These are phyloP conservation scores for Solanum appendiculatum DNA, from an alignment of 257 asterid genomes.

Conservation along the genomic window DNA sequence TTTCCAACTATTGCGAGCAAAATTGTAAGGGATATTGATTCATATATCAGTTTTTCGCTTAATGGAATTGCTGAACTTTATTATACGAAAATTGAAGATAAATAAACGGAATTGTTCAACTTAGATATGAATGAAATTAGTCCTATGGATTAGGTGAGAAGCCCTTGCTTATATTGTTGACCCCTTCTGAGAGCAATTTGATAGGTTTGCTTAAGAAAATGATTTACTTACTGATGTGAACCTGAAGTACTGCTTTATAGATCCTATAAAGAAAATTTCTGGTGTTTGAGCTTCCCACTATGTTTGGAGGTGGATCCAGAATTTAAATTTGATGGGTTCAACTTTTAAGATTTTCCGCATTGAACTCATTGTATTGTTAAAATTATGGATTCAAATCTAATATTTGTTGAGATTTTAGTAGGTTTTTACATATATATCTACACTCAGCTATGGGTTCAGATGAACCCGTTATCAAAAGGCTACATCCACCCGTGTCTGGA, in stretches of 20 bases:
- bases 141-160: background rate
- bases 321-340: background rate
- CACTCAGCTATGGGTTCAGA: background rate
- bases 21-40: constrained; percentile 47
- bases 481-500: background rate
- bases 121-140: background rate
- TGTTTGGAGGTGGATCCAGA: background rate
- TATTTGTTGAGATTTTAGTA: background rate
- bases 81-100: background rate
- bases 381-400: background rate
- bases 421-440: background rate
- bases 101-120: background rate
- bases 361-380: background rate
- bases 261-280: background rate
- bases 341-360: background rate
- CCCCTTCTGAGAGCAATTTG: background rate
- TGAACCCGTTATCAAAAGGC: background rate
- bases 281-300: background rate
- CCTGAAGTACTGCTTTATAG: background rate
- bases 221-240: background rate
- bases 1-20: constrained; percentile 81
- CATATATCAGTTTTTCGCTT: background rate
- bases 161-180: background rate
- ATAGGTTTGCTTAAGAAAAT: background rate
- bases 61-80: background rate